Evolutionary conservation across 768 basidiomycete genomes (phyloP).

Genomic region (Ramaria rubella): DNA sequence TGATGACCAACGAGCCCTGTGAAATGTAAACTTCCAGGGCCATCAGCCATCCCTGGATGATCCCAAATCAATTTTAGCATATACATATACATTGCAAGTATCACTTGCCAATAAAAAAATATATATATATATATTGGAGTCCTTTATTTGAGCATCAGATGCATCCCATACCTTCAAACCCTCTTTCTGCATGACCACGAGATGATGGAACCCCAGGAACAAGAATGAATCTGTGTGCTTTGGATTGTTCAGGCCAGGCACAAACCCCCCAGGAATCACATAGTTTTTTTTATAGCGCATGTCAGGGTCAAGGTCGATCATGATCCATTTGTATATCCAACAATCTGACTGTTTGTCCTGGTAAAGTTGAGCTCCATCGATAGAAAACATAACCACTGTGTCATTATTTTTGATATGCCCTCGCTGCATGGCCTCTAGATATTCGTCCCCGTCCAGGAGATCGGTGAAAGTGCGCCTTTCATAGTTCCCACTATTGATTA

Average conservation of each 20-base stretch:
- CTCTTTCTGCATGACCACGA: constrained; percentile 26
- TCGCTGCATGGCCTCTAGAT: constrained; percentile 17
- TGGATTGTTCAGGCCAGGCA: constrained; percentile 32
- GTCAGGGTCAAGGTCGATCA: constrained; percentile 24
- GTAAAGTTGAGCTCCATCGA: constrained; percentile 40
- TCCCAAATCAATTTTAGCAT: no score
- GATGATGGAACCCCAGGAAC: constrained; percentile 30
- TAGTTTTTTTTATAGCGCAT: constrained; percentile 27
- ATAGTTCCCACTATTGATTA: constrained; percentile 11
- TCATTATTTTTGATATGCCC: constrained; percentile 23
- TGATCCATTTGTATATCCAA: constrained; percentile 37
- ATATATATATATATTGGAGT: constrained; percentile 14
- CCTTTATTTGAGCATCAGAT: neutral
- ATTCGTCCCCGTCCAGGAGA: constrained; percentile 26
- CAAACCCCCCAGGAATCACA: constrained; percentile 26
- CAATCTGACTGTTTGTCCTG: constrained; percentile 35
- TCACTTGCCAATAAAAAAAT: constrained; percentile 19
- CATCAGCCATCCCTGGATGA: constrained; percentile 28
- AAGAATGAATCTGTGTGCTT: constrained; percentile 30
- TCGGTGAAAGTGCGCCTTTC: no score
- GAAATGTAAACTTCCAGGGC: no score
- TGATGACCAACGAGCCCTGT: constrained; percentile 33
- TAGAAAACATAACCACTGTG: constrained; percentile 28
- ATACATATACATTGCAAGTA: no score
- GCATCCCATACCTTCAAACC: constrained; percentile 32